phyloP scores from a whole-genome alignment of 2,329 filamentous ascomycete genomes.

The Xylariales sp. region DNA sequence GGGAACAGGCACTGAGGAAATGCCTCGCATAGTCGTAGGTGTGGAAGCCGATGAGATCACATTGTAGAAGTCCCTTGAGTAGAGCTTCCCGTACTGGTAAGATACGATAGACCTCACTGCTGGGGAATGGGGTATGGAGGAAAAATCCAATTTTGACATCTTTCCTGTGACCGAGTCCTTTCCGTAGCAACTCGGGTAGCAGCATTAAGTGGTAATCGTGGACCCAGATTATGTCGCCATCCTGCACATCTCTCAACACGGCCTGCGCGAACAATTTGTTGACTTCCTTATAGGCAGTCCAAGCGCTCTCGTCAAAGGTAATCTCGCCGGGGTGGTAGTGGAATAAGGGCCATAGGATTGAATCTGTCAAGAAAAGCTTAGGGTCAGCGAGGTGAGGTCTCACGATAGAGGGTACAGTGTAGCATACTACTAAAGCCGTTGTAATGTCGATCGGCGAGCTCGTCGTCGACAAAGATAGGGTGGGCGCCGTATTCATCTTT shows the following conservation, averaged over 20 bases:
- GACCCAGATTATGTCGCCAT: slow-evolving; percentile 96
- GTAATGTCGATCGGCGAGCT: slow-evolving; percentile 94
- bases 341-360: slow-evolving; percentile 97
- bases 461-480: slow-evolving; percentile 92
- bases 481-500: slow-evolving; percentile 90
- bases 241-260: slow-evolving; percentile 86
- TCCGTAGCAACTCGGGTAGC: slow-evolving; percentile 91
- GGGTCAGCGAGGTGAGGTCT: slow-evolving; percentile 23
- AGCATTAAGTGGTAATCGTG: slow-evolving; percentile 99
- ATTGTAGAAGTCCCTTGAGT: slow-evolving; percentile 87
- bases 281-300: slow-evolving; percentile 92
- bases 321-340: slow-evolving; percentile 99
- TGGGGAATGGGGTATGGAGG: slow-evolving; percentile 96
- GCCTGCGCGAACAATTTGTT: slow-evolving; percentile 92
- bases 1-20: slow-evolving; percentile 96
- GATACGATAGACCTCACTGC: slow-evolving; percentile 96
- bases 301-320: slow-evolving; percentile 94
- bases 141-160: slow-evolving; percentile 99
- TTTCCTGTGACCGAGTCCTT: slow-evolving; percentile 83
- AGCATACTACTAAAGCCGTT: slow-evolving; percentile 94
- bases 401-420: slow-evolving; percentile 6
- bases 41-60: slow-evolving; percentile 96
- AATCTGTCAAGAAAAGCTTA: slow-evolving; percentile 67
- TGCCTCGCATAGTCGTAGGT: slow-evolving; percentile 99
- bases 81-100: slow-evolving; percentile 91